Conservation (phyloP, 352 stramenopile species). For the Pythium chondricola region DNA sequence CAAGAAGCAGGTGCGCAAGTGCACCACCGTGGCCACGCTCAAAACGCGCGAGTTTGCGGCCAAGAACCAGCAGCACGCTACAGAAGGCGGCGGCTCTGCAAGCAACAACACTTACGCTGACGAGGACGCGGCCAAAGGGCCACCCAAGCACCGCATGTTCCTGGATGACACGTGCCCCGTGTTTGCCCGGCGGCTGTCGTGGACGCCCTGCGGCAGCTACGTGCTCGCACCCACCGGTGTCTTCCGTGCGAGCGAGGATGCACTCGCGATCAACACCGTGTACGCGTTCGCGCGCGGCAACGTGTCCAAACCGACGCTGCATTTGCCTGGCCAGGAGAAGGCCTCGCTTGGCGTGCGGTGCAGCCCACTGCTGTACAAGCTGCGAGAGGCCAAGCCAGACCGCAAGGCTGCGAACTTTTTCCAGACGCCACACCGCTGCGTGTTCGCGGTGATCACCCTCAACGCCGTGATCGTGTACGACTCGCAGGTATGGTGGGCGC, state of each 20-base stretch:
- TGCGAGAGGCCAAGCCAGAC: conserved; percentile 38
- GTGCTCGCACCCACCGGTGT: conserved; percentile 84
- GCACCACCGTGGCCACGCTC: conserved; percentile 66
- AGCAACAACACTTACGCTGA: too few relatives aligned
- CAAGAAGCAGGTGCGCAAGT: conserved; percentile 73
- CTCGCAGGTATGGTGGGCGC: conserved; percentile 87
- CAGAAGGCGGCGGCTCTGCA: conserved; percentile 5
- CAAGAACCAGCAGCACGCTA: neutral
- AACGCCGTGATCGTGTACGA: conserved; percentile 95
- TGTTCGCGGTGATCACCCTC: conserved; percentile 94
- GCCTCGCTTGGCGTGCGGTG: conserved; percentile 90
- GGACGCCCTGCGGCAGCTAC: conserved; percentile 91
- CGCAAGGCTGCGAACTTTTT: conserved; percentile 56
- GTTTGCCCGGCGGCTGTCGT: conserved; percentile 90
- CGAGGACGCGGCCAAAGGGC: conserved; percentile 8
- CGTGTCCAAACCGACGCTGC: conserved; percentile 87
- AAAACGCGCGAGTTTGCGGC: conserved; percentile 61
- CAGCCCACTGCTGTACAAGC: conserved; percentile 90
- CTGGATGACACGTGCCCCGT: conserved; percentile 92
- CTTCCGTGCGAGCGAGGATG: conserved; percentile 42
- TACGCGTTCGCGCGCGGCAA: conserved; percentile 93
- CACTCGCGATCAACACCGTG: conserved; percentile 69
- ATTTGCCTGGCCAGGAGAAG: conserved; percentile 91
- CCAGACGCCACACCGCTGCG: conserved; percentile 64
- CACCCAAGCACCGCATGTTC: conserved; percentile 85